Base-by-base conservation (phyloP, 2,329 filamentous ascomycete species). In the Fusarium tanahbumbuense region DNA sequence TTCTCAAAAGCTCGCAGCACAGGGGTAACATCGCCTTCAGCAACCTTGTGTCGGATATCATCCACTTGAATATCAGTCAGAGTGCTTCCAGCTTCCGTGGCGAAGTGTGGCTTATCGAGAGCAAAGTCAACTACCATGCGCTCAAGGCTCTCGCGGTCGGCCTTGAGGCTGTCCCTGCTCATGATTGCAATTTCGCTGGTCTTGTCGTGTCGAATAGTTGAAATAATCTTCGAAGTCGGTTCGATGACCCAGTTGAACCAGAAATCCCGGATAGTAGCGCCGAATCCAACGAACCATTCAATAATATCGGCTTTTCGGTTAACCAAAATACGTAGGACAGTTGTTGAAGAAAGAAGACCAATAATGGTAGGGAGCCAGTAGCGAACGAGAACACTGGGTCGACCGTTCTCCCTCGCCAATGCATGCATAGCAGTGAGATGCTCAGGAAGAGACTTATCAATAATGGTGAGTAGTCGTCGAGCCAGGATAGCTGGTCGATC, bases 101-200 rank as follows among this genome's bases (percentile, higher is more conserved):
- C 82, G 28, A 89, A 86, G 56, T 88, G 85, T 2, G 93, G 92
- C 75, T 94, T 93, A 73, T 97, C 94, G 12, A 91, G 83, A 7
- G 94, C 93, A 82, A 99, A 99, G 73, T 98, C 96, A 40, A 99
- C 91, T 6, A 99, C 97, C 96, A 99, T 99, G 49, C 96, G 91
- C 79, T 99, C 95, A 32, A 99, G 83, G 76, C 94, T 98, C 56
- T 94, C 93, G 32, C 93, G 89, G 78, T 99, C 96, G 2, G 94
- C 94, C 78, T 92, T 91, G 23, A 99, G 86, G 72, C 94, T 98
- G 72, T 95, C 92, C 63, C 93, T 93, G 81, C 94, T 98, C 92
- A 99, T 96, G 71, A 99, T 92, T 46, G 95, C 96, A 70, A 99
- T 95, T 77, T 98, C 95, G 77, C 93, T 97, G 72, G 90, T 92